Evolutionary conservation across 2,329 filamentous ascomycete species (phyloP).

Genomic region (Grosmannia clavigera): DNA sequence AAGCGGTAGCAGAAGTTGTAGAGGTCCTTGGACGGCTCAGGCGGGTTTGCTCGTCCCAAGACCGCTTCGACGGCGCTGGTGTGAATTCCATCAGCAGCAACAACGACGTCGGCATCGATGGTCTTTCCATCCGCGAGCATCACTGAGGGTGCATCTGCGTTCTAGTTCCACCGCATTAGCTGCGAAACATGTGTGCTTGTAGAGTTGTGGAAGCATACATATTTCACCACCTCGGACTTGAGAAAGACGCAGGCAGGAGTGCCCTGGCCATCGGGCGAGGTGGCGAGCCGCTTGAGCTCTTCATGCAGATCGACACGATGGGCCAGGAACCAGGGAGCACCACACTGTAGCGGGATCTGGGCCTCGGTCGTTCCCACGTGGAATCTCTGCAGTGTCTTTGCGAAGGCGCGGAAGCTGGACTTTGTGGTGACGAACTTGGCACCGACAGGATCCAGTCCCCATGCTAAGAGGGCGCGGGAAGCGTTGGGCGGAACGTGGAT

Average conservation of each 20-base stretch:
- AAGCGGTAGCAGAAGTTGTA: slow-evolving; percentile 25
- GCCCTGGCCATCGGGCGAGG: slow-evolving; percentile 14
- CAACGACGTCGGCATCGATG: slow-evolving; percentile 24
- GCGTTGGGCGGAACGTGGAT: slow-evolving; percentile 27
- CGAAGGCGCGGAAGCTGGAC: slow-evolving; percentile 9
- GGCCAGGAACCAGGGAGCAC: slow-evolving; percentile 21
- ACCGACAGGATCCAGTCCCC: slow-evolving; percentile 22
- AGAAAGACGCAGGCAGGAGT: slow-evolving; percentile 16
- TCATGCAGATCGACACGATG: slow-evolving; percentile 29
- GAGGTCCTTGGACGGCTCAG: slow-evolving; percentile 14
- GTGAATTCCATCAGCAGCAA: slow-evolving; percentile 33
- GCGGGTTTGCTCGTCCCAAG: slow-evolving; percentile 16
- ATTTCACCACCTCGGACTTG: slow-evolving; percentile 14
- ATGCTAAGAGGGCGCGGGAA: slow-evolving; percentile 20
- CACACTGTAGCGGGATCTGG: slow-evolving; percentile 13
- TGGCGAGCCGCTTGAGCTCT: slow-evolving; percentile 22
- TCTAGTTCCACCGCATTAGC: slow-evolving; percentile 7
- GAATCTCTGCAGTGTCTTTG: slow-evolving; percentile 16
- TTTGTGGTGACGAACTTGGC: slow-evolving; percentile 2
- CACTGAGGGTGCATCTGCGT: slow-evolving; percentile 16
- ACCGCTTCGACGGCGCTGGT: slow-evolving; percentile 19
- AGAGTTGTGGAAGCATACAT: slow-evolving; percentile 13
- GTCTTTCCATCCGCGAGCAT: slow-evolving; percentile 18
- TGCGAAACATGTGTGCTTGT: too few relatives aligned
- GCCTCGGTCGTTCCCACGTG: slow-evolving; percentile 3